Base-by-base conservation (phyloP, 2,329 filamentous ascomycete genomes). In the Akanthomyces lecanii region DNA sequence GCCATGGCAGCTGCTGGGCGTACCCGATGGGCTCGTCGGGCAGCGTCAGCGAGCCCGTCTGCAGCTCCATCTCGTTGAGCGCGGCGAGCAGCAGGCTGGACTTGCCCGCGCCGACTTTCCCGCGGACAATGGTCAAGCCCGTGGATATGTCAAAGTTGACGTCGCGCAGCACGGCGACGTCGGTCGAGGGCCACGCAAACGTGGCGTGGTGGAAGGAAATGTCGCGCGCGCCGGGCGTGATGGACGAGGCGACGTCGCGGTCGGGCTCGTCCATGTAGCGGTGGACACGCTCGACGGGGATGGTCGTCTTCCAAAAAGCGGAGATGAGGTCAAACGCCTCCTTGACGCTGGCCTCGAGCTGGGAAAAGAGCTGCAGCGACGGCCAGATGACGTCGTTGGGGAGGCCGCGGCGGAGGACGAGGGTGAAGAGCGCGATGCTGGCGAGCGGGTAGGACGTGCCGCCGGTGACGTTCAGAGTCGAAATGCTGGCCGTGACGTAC, bases 211-310 rank as follows among this genome's bases (percentile, higher is more conserved):
- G 77, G 53, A 96, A 78, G 47, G 82, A 73, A 23, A 88, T 77
- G 18, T 81, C 76, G 11, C 63, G 68, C 7, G 66, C 73, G 52
- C 65, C 66, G 14, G 63, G 63, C 3, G 79, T 74, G 10, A 72
- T 71, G 4, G 75, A 69, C 4, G 78, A 76, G 3, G 74, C 73
- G 33, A 83, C 80, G 36, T 85, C 83, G 68, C 92, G 91, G 69
- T 97, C 86, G 0, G 91, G 91, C 73, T 97, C 92, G 0, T 80
- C 78, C 91, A 97, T 96, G 76, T 96, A 97, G 25, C 85, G 82
- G 69, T 96, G 90, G 23, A 97, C 91, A 67, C 92, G 88, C 10
- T 84, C 85, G 66, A 96, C 85, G 0, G 92, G 89, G 21, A 97
- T 88, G n/a, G 85, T 87, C 0, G 92, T 90, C 69, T 96, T 96